Conservation (phyloP, 441 rosid species). For the Aquilaria agallochum region DNA sequence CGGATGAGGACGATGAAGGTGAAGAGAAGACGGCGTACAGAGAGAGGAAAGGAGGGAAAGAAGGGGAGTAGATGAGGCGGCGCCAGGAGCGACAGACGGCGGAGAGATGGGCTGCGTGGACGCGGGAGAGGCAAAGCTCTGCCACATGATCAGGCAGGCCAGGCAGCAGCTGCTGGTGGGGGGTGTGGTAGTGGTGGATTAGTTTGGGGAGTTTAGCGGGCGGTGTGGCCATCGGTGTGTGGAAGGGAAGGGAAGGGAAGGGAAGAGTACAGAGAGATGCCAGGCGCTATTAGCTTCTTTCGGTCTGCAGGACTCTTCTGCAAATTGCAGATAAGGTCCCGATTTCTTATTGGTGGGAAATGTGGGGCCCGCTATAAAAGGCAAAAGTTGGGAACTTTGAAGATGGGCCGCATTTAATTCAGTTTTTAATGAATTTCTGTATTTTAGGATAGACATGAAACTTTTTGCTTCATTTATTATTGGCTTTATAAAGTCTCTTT, state of each 20-base stretch:
- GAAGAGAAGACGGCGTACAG: constrained; percentile 41
- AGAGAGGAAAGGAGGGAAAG: constrained; percentile 49
- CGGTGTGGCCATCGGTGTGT: background rate
- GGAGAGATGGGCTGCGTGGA: constrained; percentile 38
- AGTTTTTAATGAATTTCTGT: too few species aligned
- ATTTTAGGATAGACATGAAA: too few species aligned
- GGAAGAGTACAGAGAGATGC: background rate
- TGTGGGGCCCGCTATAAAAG: background rate
- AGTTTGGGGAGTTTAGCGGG: constrained; percentile 23
- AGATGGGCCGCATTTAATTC: background rate
- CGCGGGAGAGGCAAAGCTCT: constrained; percentile 36
- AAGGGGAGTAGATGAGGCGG: constrained; percentile 43
- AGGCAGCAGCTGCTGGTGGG: constrained; percentile 30
- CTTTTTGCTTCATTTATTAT: too few species aligned
- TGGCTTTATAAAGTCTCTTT: too few species aligned
- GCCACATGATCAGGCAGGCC: constrained; percentile 53
- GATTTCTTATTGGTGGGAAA: too few species aligned
- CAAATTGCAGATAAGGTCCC: too few species aligned
- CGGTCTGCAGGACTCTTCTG: too few species aligned
- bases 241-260: background rate
- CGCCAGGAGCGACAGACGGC: constrained; percentile 57
- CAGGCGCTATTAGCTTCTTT: too few species aligned
- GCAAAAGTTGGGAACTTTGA: background rate
- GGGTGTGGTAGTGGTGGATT: background rate
- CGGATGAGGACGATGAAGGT: background rate